Conservation (phyloP, 2,329 filamentous ascomycete species). For the Sclerotinia nivalis region DNA sequence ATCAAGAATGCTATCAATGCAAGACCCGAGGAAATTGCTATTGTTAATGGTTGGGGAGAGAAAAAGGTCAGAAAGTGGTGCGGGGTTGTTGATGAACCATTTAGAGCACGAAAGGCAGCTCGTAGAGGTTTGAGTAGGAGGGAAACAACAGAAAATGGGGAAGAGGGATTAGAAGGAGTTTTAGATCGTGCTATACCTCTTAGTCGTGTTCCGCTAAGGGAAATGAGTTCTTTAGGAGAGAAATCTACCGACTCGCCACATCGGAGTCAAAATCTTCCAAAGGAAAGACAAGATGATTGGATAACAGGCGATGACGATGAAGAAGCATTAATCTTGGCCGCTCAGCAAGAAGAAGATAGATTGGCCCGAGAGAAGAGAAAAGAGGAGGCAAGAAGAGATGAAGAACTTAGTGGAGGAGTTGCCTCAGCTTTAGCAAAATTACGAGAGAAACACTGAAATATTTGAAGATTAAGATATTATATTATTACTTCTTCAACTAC, state of each 20-base stretch:
- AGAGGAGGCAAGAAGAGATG: slow-evolving; percentile 40
- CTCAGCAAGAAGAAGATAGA: slow-evolving; percentile 48
- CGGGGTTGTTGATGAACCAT: slow-evolving; percentile 79
- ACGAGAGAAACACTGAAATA: slow-evolving; percentile 23
- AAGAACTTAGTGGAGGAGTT: slow-evolving; percentile 57
- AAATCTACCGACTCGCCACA: slow-evolving; percentile 10
- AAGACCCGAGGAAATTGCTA: slow-evolving; percentile 76
- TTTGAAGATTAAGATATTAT: neutral
- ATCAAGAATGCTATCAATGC: slow-evolving; percentile 85
- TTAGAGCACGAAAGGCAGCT: slow-evolving; percentile 72
- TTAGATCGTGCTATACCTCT: slow-evolving; percentile 42
- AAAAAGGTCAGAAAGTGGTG: slow-evolving; percentile 91
- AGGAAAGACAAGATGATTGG: slow-evolving; percentile 44
- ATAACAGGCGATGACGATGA: slow-evolving; percentile 47
- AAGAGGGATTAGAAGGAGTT: slow-evolving; percentile 41
- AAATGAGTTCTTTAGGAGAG: slow-evolving; percentile 29
- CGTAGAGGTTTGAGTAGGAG: slow-evolving; percentile 48
- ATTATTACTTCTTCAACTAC: neutral
- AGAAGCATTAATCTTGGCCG: slow-evolving; percentile 52
- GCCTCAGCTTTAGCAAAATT: slow-evolving; percentile 62
- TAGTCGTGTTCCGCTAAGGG: slow-evolving; percentile 37
- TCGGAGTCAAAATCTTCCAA: neutral
- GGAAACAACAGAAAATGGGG: slow-evolving; percentile 29
- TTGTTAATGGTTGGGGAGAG: slow-evolving; percentile 91
- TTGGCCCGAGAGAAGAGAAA: slow-evolving; percentile 36